phyloP scores from a whole-genome alignment of 225 moss, liverwort and hornwort species.

The Anthoceros angustus region DNA sequence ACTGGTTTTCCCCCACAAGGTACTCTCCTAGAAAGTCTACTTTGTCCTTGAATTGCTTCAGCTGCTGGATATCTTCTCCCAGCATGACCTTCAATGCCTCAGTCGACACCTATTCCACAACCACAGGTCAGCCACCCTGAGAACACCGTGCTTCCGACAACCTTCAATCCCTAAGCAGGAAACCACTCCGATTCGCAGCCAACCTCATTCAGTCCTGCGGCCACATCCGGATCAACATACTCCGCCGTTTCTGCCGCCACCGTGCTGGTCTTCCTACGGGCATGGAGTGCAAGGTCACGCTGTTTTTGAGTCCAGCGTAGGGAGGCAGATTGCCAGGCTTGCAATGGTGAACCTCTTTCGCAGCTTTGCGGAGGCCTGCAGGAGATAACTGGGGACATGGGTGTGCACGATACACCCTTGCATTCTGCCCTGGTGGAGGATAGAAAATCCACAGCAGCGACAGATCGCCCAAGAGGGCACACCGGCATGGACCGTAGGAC shows the following conservation, averaged over 20 bases:
- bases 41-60: constrained; percentile 62
- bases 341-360: background rate
- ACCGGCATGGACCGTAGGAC: background rate
- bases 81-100: constrained; percentile 95
- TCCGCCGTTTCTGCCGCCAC: constrained; percentile 11
- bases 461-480: background rate
- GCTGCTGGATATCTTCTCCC: constrained; percentile 59
- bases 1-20: constrained; percentile 53
- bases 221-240: constrained; percentile 35
- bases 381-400: background rate
- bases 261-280: constrained; percentile 15
- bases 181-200: background rate
- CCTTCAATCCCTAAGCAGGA: too few species aligned
- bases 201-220: constrained; percentile 43
- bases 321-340: background rate
- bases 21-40: constrained; percentile 71
- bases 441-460: background rate
- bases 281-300: background rate
- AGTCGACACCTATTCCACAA: constrained; percentile 46
- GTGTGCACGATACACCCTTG: background rate
- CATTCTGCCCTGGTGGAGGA: background rate
- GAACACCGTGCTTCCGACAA: background rate
- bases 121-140: background rate
- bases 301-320: background rate
- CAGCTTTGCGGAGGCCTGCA: background rate